phyloP scores from a whole-genome alignment of 164 flowering plant genomes.

The Vitis rotundifolia region DNA sequence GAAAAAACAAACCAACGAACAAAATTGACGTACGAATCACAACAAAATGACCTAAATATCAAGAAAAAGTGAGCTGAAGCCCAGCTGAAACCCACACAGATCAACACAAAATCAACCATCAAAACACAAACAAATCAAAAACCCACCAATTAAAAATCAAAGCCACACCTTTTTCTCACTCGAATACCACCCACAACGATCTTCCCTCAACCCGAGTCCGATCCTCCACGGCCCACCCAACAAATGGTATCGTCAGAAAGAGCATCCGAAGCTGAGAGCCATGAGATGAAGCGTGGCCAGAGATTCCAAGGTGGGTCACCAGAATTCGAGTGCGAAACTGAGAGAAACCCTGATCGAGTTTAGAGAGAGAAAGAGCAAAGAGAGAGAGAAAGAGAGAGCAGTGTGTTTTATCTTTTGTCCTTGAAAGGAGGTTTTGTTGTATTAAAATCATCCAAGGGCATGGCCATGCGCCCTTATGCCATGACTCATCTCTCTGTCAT shows the following conservation, averaged over 20 bases:
- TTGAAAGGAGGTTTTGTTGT: slow-evolving; percentile 30
- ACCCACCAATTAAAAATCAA: neutral
- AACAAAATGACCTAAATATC: slow-evolving; percentile 14
- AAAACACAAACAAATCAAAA: neutral
- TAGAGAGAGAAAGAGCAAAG: slow-evolving; percentile 28
- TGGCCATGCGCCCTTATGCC: slow-evolving; percentile 14
- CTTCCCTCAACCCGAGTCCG: neutral
- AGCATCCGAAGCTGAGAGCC: slow-evolving; percentile 10
- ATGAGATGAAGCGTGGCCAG: neutral
- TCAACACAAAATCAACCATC: slow-evolving; percentile 9
- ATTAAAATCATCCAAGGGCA: slow-evolving; percentile 9
- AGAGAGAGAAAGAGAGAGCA: slow-evolving; percentile 21
- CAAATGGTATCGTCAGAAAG: slow-evolving; percentile 15
- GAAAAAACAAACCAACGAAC: neutral
- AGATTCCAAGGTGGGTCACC: slow-evolving; percentile 17
- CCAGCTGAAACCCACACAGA: slow-evolving; percentile 6
- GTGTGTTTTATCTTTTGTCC: slow-evolving; percentile 24
- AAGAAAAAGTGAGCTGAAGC: slow-evolving; percentile 5
- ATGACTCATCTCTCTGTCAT: neutral
- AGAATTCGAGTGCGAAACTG: slow-evolving; percentile 38
- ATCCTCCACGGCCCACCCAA: slow-evolving; percentile 23
- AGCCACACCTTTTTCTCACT: slow-evolving; percentile 6
- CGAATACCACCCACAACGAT: neutral
- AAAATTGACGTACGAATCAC: slow-evolving; percentile 16
- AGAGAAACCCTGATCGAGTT: slow-evolving; percentile 45